phyloP scores from a whole-genome alignment of 2,329 filamentous ascomycete genomes.

The Parasarocladium wereldwijsianum region DNA sequence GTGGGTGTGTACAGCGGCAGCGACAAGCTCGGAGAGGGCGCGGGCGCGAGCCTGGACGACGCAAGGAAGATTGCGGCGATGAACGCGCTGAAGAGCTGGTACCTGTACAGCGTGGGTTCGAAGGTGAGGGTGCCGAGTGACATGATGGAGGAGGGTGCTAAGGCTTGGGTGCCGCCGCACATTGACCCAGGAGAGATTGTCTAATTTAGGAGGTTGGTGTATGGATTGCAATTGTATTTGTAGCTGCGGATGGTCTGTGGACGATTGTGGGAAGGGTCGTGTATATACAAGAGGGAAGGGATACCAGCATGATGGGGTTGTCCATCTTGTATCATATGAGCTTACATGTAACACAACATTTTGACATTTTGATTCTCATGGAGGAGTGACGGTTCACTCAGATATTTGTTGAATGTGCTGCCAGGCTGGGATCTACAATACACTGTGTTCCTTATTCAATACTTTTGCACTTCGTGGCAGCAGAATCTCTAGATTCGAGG shows the following conservation, averaged over 20 bases:
- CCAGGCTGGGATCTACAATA: too few species aligned
- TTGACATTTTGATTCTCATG: too few species aligned
- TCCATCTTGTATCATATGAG: too few species aligned
- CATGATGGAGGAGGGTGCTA: conserved; percentile 45
- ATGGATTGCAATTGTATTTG: too few species aligned
- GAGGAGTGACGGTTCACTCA: too few species aligned
- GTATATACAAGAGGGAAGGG: conserved; percentile 1
- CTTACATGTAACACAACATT: too few species aligned
- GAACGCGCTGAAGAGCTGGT: conserved; percentile 83
- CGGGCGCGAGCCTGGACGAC: conserved; percentile 61
- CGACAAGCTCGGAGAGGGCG: conserved; percentile 87
- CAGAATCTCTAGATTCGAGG: too few species aligned
- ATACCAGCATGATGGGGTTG: too few species aligned
- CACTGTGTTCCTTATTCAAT: too few species aligned
- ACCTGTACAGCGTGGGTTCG: conserved; percentile 72
- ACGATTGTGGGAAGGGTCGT: conserved; percentile 1
- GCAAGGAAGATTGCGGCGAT: conserved; percentile 70
- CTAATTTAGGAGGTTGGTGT: conserved; percentile 14
- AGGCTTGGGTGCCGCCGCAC: conserved; percentile 51
- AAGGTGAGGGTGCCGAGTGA: conserved; percentile 55
- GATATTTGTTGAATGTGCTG: too few species aligned
- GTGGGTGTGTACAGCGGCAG: conserved; percentile 86
- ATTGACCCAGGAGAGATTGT: conserved; percentile 61
- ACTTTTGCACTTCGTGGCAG: too few species aligned
- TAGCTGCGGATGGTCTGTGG: conserved; percentile 1